Base-by-base conservation (phyloP, 2,329 filamentous ascomycete genomes). In the Curvularia lunata region DNA sequence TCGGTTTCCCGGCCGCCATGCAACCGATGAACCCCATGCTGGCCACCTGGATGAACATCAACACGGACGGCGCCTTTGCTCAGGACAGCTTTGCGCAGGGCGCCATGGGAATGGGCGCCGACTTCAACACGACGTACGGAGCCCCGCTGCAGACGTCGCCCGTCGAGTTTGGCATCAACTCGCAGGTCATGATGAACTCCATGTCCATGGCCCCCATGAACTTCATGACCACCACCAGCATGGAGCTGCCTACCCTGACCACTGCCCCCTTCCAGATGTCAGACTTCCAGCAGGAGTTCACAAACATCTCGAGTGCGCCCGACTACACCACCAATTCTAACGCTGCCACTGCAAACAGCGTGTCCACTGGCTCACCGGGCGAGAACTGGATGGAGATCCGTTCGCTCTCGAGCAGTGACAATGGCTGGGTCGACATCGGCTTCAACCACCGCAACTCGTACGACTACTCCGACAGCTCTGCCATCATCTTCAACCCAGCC, bases 401-500 rank as follows among this genome's bases (percentile, higher is more conserved):
- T 48, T 97, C 94, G 6, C 81, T 97, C 42, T 92, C 92, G n/a
- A 85, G 85, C 64, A 91, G 90, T 71, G 92, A 96, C 68, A 91
- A 93, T 67, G 91, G 91, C 56, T 98, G 93, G 93, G 87, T 86
- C 49, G 86, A 90, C 65, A 88, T 97, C 56, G 64, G 67, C 65
- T 88, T 97, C 58, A 63, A 52, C 21, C 71, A 75, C 61, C 88
- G 88, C 58, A 88, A 86, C 60, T 89, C 88, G 37, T 87, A 90
- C 66, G 90, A 94, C 66, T 84, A 85, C 32, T 86, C 85, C 48
- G 82, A 88, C 43, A 65, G 61, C 10, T 69, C 73, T 40, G 80
- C 79, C 57, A 88, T 91, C 65, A 93, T 97, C 71, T 96, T 96
- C 82, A 97, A 97, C 78, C 94, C 94, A 1, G 87, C 89, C 61